Percentiles rank a stretch among this genome's conserved stretches.
These are phyloP conservation scores for Dianthus caryophyllus DNA, from an alignment of 148 eudicot species.

Conservation along the genomic window DNA sequence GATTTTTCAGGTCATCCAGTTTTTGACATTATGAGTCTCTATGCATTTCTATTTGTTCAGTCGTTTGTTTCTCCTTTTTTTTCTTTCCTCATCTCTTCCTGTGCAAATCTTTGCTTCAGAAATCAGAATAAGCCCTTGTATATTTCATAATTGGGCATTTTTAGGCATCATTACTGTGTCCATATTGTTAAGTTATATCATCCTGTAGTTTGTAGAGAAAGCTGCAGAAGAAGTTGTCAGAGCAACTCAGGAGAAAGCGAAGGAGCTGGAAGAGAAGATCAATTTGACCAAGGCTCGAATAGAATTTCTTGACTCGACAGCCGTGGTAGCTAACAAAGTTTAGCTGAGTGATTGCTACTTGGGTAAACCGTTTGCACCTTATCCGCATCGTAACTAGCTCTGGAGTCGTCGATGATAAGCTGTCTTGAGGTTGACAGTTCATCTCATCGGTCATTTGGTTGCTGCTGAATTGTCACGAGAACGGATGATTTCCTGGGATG, in stretches of 20 bases:
- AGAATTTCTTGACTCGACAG: slow-evolving; percentile 68
- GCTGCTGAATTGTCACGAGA: not conserved
- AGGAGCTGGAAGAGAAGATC: slow-evolving; percentile 81
- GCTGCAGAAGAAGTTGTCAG: slow-evolving; percentile 81
- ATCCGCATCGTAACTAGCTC: not conserved
- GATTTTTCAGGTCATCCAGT: no score
- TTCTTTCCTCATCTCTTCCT: not conserved
- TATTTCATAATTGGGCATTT: not conserved
- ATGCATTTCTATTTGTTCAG: no score
- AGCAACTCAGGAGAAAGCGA: slow-evolving; percentile 70
- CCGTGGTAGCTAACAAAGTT: slow-evolving; percentile 40
- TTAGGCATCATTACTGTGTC: not conserved
- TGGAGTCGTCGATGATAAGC: not conserved
- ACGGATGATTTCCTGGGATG: not conserved
- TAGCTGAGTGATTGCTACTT: not conserved
- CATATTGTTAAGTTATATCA: not conserved
- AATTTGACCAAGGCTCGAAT: slow-evolving; percentile 67
- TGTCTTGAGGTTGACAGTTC: not conserved
- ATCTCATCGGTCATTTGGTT: not conserved
- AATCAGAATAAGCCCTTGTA: not conserved
- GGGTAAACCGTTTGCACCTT: not conserved
- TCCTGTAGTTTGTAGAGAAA: slow-evolving; percentile 81
- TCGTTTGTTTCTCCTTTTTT: no score
- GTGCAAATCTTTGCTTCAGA: not conserved
- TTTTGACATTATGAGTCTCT: no score